Evolutionary conservation across 257 asterid species (phyloP), one percentile per base, ranked within the genome.

Genomic region (Nyctanthes arbortristis): DNA sequence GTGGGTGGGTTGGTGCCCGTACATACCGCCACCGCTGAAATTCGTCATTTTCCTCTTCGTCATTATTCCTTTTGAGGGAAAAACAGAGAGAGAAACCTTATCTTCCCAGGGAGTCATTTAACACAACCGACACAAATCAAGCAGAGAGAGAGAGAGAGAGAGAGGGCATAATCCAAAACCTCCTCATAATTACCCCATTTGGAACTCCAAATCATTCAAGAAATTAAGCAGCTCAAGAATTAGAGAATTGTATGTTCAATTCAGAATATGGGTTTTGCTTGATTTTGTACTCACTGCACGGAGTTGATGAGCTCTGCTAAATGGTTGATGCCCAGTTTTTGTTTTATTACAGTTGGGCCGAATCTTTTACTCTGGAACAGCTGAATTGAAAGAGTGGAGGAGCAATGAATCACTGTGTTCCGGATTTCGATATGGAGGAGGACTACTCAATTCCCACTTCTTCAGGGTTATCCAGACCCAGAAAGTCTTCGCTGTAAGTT

Each of bases 401-500:
- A 18, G 61, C 22, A 52, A 73, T 66, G 77, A 73, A 65, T 58
- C 12, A 73, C 33, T 43, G 52, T 43, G 77, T 73, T 57, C 77
- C 68, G 25, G 57, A 66, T 73, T 73, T 66, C 47, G 43, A 66
- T 60, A 58, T 33, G 73, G 63, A 66, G 25, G 68, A 73, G 5
- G 73, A 73, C 34, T 25, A 66, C 24, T 27, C 54, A 3, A 18
- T 73, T 58, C 68, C 56, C 2, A 13, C 34, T 22, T 57, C 74
- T 40, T 57, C 73, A 12, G 63, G 57, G 28, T 24, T 73, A 3
- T 36, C 43, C 27, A 58, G 37, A 33, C 56, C 77, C 28, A 73
- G 49, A n/a, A 73, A 73, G 22, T 66, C 78, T 14, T 9, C 45
- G 32, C 52, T 24, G 68, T 73, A 66, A 66, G 68, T 61, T 39